These are phyloP conservation scores for Cercospora berteroae DNA, from an alignment of 2,329 filamentous ascomycete species.

Conservation along the genomic window DNA sequence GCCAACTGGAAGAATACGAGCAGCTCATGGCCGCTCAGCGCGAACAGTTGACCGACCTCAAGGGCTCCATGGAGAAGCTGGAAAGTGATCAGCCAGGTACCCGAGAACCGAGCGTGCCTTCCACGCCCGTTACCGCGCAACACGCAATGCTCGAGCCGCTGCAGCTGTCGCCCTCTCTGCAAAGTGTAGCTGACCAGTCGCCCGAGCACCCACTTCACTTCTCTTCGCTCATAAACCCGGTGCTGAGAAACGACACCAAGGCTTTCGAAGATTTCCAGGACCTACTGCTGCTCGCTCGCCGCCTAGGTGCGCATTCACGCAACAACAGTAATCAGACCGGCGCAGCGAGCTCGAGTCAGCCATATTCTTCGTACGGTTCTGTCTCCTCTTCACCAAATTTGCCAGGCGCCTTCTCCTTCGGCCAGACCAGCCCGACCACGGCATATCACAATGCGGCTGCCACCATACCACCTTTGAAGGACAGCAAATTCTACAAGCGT, in stretches of 20 bases:
- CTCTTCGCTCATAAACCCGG: slow-evolving; percentile 75
- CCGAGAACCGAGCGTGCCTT: slow-evolving; percentile 64
- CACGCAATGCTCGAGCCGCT: slow-evolving; percentile 62
- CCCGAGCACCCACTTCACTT: slow-evolving; percentile 70
- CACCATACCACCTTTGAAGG: slow-evolving; percentile 67
- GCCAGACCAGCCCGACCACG: slow-evolving; percentile 32
- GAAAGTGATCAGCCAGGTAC: slow-evolving; percentile 68
- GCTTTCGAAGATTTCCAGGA: slow-evolving; percentile 83
- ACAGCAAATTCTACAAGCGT: slow-evolving; percentile 92
- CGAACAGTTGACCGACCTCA: slow-evolving; percentile 88
- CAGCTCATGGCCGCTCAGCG: slow-evolving; percentile 82
- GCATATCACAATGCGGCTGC: slow-evolving; percentile 33
- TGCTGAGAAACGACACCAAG: slow-evolving; percentile 76
- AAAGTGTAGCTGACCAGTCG: slow-evolving; percentile 52
- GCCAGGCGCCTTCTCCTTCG: slow-evolving; percentile 44
- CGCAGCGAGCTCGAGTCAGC: slow-evolving; percentile 12
- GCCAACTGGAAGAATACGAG: slow-evolving; percentile 84
- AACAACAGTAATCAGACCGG: slow-evolving; percentile 54
- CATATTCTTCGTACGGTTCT: slow-evolving; percentile 34
- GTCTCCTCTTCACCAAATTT: slow-evolving; percentile 41
- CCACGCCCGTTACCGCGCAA: slow-evolving; percentile 67
- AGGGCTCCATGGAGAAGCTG: slow-evolving; percentile 88
- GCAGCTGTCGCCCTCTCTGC: slow-evolving; percentile 51
- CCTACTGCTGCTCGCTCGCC: slow-evolving; percentile 65
- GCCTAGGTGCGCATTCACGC: slow-evolving; percentile 57